phyloP scores from a whole-genome alignment of 495 filamentous ascomycete genomes.

The Stereocaulon alpinum region DNA sequence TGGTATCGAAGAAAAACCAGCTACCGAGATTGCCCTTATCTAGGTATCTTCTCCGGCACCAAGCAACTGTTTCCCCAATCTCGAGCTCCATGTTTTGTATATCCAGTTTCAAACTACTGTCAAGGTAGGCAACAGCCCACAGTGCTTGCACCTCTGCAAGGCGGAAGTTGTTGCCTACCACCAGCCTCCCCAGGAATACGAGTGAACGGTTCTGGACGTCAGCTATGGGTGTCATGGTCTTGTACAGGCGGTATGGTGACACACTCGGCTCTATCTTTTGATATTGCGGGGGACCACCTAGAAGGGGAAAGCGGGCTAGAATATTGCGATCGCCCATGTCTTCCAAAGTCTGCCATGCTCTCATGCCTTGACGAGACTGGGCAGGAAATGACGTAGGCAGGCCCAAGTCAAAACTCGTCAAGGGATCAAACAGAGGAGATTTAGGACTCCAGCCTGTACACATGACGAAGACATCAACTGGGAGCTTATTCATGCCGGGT shows the following conservation, averaged over 20 bases:
- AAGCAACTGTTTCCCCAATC: conserved; percentile 31
- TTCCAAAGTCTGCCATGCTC: conserved; percentile 8
- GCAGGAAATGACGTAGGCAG: conserved; percentile 13
- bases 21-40: conserved; percentile 30
- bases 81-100: conserved; percentile 26
- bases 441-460: conserved; percentile 30
- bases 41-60: conserved; percentile 33
- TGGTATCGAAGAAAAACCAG: conserved; percentile 31
- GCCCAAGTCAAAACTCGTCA: conserved; percentile 20
- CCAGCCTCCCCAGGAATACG: conserved; percentile 31
- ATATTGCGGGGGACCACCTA: conserved; percentile 28
- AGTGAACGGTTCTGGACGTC: conserved; percentile 29
- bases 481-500: conserved; percentile 12
- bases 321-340: conserved; percentile 25
- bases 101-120: conserved; percentile 25
- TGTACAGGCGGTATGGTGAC: conserved; percentile 33
- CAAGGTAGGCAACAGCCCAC: conserved; percentile 34
- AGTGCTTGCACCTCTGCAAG: conserved; percentile 35
- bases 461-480: conserved; percentile 30
- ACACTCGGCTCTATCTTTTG: conserved; percentile 13
- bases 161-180: conserved; percentile 33
- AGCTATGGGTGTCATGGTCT: conserved; percentile 27
- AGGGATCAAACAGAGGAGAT: conserved; percentile 19
- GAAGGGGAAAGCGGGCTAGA: conserved; percentile 30
- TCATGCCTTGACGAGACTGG: background rate